Evolutionary conservation across 1,139 yeast genomes (phyloP).

Genomic region (Nakaseomyces bracarensis): DNA sequence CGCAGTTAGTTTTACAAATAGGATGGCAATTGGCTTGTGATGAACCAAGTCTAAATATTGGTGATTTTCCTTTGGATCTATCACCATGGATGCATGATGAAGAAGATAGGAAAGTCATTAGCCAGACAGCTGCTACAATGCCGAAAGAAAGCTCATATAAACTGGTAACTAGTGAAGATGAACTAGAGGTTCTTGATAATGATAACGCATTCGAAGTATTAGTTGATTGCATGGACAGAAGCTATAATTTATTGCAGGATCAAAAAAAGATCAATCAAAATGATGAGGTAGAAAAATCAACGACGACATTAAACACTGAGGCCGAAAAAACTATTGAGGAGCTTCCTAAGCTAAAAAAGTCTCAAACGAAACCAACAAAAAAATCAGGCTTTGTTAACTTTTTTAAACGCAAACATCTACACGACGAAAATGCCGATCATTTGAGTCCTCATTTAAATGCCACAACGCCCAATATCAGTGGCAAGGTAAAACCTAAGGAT

Average conservation of each 20-base stretch:
- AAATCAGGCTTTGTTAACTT: conserved; percentile 18
- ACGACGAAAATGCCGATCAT: background rate
- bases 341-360: conserved; percentile 7
- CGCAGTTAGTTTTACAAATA: conserved; percentile 15
- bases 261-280: conserved; percentile 8
- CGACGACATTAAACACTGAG: background rate
- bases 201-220: conserved; percentile 16
- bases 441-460: background rate
- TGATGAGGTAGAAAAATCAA: background rate
- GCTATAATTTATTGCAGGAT: conserved; percentile 8
- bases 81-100: conserved; percentile 18
- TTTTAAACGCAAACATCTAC: conserved; percentile 16
- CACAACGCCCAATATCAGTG: background rate
- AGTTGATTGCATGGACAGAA: conserved; percentile 22
- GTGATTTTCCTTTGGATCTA: conserved; percentile 24
- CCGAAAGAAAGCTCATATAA: conserved; percentile 9
- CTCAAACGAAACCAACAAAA: conserved; percentile 9
- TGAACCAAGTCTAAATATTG: conserved; percentile 28
- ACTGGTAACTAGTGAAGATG: conserved; percentile 15
- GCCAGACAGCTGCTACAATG: conserved; percentile 2
- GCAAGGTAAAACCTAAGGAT: conserved; percentile 1
- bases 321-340: background rate
- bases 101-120: conserved; percentile 1
- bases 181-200: conserved; percentile 12
- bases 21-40: conserved; percentile 32